Evolutionary conservation across 306 rosid species (phyloP).

Genomic region (Trichosanthes truncata): DNA sequence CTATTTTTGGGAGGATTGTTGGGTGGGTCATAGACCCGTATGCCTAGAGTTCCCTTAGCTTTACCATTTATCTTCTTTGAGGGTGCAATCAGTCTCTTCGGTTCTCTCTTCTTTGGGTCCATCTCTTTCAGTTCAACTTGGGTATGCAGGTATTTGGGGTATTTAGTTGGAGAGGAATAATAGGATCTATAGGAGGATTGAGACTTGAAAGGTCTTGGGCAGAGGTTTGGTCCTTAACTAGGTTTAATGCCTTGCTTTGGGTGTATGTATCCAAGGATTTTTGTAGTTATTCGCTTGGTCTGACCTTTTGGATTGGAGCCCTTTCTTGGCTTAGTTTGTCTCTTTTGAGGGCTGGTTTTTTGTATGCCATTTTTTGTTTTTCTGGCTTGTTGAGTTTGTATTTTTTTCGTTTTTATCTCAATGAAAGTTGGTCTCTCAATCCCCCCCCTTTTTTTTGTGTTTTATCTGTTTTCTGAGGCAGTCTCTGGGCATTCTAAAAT

Average conservation of each 20-base stretch:
- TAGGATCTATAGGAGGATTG: not conserved
- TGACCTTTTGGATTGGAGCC: not conserved
- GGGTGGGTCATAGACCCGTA: not conserved
- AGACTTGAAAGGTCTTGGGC: not conserved
- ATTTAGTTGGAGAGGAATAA: not conserved
- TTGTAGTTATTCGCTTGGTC: no score
- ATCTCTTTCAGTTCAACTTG: not conserved
- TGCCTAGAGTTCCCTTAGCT: not conserved
- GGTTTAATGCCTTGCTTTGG: not conserved
- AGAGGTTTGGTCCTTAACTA: not conserved
- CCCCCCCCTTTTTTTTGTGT: no score
- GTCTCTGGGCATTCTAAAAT: no score
- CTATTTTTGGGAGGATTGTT: not conserved
- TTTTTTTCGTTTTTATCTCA: no score
- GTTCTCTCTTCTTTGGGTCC: not conserved
- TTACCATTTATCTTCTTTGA: not conserved
- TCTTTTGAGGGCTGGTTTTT: not conserved
- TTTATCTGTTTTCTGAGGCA: no score
- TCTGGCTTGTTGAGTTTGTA: not conserved
- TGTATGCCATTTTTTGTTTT: no score
- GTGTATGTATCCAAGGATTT: not conserved
- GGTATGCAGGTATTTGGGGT: not conserved
- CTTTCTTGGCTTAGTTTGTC: not conserved
- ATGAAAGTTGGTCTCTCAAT: not conserved
- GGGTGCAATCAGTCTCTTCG: not conserved